Evolutionary conservation across 73 alveolate species (phyloP).

Genomic region (Paraurostyla sp.): DNA sequence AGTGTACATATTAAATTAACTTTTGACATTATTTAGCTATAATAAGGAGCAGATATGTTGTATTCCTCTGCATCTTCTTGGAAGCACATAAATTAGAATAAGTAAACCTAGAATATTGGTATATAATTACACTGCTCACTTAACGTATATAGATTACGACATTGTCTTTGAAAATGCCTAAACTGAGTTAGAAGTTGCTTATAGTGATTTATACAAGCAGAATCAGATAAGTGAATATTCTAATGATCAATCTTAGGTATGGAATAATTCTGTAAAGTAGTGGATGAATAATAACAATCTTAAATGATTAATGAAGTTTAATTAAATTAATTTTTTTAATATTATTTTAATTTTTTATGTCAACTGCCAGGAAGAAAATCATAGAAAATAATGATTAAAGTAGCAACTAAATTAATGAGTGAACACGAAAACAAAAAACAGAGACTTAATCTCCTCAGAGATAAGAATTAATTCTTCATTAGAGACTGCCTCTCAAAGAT

Average conservation of each 20-base stretch:
- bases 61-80: not conserved
- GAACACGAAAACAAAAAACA: too few relatives aligned
- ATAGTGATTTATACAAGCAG: not conserved
- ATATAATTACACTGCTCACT: not conserved
- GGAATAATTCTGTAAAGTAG: not conserved
- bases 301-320: not conserved
- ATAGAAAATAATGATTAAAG: too few relatives aligned
- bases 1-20: not conserved
- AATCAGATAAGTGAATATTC: not conserved
- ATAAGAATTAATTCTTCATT: not conserved
- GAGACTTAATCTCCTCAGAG: too few relatives aligned
- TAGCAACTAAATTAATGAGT: too few relatives aligned
- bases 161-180: constrained; percentile 31
- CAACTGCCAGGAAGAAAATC: too few relatives aligned
- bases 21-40: not conserved
- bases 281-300: too few relatives aligned
- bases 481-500: not conserved
- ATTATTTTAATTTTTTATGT: not conserved
- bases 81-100: not conserved
- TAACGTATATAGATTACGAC: constrained; percentile 5
- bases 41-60: not conserved
- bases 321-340: not conserved
- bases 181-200: not conserved
- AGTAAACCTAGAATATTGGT: not conserved
- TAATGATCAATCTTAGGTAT: not conserved